Conservation (phyloP, 805 yeast species). For the Ogataea methanolica region DNA sequence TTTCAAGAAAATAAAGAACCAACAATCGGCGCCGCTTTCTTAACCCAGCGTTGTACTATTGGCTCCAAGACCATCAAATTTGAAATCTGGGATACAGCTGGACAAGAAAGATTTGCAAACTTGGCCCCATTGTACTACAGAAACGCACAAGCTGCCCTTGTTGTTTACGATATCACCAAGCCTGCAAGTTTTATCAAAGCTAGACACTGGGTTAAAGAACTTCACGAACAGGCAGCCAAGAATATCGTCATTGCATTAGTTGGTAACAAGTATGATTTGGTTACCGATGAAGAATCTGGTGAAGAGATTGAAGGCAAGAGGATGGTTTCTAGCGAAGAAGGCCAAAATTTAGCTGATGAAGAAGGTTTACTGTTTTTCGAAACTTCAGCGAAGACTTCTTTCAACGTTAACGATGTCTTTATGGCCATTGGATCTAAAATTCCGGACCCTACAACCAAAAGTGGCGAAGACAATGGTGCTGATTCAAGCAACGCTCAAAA, state of each 20-base stretch:
- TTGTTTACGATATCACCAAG: conserved; percentile 92
- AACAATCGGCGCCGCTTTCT: conserved; percentile 95
- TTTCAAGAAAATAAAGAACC: conserved; percentile 98
- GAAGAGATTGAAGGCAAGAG: conserved; percentile 51
- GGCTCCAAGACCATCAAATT: conserved; percentile 84
- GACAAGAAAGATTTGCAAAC: conserved; percentile 94
- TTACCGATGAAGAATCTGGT: conserved; percentile 44
- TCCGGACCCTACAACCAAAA: conserved; percentile 39
- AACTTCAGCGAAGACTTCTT: conserved; percentile 88
- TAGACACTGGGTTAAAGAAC: conserved; percentile 95
- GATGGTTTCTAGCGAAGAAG: conserved; percentile 84
- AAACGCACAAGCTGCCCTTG: conserved; percentile 95
- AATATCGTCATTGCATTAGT: conserved; percentile 90
- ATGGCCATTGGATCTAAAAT: conserved; percentile 84
- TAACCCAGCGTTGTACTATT: conserved; percentile 89
- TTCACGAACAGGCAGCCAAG: conserved; percentile 92
- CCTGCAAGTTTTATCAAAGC: conserved; percentile 95
- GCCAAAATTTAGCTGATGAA: conserved; percentile 81
- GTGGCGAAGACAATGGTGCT: conserved; percentile 15
- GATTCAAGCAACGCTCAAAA: conserved; percentile 6
- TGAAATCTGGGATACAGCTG: conserved; percentile 97
- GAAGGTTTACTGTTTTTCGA: conserved; percentile 89
- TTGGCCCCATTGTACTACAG: conserved; percentile 97
- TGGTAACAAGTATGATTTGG: conserved; percentile 86
- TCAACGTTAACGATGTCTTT: conserved; percentile 87